Percentiles rank a stretch among this genome's conserved stretches.
phyloP scores from a whole-genome alignment of 1,139 yeast species.

The Pichia norvegensis region DNA sequence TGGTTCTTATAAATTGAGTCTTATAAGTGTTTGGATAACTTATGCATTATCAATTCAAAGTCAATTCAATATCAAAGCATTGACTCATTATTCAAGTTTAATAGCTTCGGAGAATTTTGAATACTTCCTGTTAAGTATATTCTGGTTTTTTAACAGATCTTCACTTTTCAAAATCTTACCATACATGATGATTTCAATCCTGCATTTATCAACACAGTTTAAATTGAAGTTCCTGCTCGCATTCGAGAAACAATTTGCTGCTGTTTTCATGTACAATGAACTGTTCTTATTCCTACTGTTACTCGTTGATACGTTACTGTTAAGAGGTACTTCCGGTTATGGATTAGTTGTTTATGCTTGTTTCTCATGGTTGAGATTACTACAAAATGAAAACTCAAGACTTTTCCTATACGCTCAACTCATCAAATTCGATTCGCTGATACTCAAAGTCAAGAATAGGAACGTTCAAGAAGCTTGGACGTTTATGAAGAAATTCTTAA shows the following conservation, averaged over 20 bases:
- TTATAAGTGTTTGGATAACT: slow-evolving; percentile 51
- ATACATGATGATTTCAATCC: slow-evolving; percentile 44
- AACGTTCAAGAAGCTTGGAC: slow-evolving; percentile 41
- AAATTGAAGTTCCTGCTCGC: slow-evolving; percentile 37
- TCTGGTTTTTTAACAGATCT: slow-evolving; percentile 59
- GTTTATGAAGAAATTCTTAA: slow-evolving; percentile 34
- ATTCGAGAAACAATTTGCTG: slow-evolving; percentile 36
- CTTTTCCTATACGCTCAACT: slow-evolving; percentile 37
- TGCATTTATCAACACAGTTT: slow-evolving; percentile 43
- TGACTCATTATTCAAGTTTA: slow-evolving; percentile 51
- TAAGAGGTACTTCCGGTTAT: slow-evolving; percentile 62
- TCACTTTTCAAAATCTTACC: slow-evolving; percentile 63
- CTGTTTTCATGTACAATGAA: slow-evolving; percentile 55
- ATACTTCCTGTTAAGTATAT: slow-evolving; percentile 42
- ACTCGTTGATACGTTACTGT: slow-evolving; percentile 48
- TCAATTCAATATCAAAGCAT: slow-evolving; percentile 43
- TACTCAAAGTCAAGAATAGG: slow-evolving; percentile 37
- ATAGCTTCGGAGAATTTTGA: slow-evolving; percentile 67
- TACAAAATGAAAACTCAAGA: slow-evolving; percentile 45
- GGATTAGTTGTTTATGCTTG: slow-evolving; percentile 49
- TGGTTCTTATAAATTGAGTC: slow-evolving; percentile 43
- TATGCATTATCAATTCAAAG: slow-evolving; percentile 49
- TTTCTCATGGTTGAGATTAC: slow-evolving; percentile 64
- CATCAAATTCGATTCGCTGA: slow-evolving; percentile 37
- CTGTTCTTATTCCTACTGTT: slow-evolving; percentile 45